These are phyloP conservation scores for Fomitopsis betulina DNA, from an alignment of 1,284 basidiomycete genomes.

Conservation along the genomic window DNA sequence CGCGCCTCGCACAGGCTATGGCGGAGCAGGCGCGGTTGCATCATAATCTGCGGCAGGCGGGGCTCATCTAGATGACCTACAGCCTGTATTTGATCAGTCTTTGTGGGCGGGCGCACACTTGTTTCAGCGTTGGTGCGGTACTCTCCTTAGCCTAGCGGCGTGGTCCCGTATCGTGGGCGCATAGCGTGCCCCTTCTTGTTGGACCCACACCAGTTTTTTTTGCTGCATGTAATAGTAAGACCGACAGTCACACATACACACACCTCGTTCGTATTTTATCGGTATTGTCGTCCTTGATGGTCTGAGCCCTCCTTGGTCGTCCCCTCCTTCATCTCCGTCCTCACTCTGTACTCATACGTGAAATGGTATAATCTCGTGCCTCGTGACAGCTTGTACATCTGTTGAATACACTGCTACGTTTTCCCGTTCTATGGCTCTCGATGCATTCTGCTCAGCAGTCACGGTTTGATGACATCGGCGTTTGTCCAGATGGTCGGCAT, in stretches of 20 bases:
- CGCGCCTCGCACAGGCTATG: constrained; percentile 42
- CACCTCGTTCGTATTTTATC: not conserved
- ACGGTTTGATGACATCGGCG: not conserved
- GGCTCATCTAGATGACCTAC: constrained; percentile 33
- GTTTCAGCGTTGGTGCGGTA: not conserved
- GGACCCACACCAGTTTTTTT: not conserved
- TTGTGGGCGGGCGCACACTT: not conserved
- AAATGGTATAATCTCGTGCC: not conserved
- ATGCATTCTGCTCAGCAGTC: not conserved
- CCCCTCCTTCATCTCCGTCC: not conserved
- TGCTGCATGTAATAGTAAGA: not conserved
- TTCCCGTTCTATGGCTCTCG: not conserved
- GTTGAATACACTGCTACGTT: constrained; percentile 1
- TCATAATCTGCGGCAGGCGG: constrained; percentile 59
- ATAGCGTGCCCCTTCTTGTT: not conserved
- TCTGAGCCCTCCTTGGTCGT: not conserved
- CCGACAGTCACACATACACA: not conserved
- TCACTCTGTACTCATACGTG: not conserved
- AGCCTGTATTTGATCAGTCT: not conserved
- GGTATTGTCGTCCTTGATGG: not conserved
- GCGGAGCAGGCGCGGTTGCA: constrained; percentile 53
- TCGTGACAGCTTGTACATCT: not conserved
- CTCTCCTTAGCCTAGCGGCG: not conserved
- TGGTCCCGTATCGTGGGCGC: not conserved
- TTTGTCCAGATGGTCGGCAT: constrained; percentile 23